A percentile compares a stretch with the other conserved stretches of the same genome.
These are phyloP conservation scores for Volvox africanus DNA, from an alignment of 139 green algal genomes.

Conservation along the genomic window DNA sequence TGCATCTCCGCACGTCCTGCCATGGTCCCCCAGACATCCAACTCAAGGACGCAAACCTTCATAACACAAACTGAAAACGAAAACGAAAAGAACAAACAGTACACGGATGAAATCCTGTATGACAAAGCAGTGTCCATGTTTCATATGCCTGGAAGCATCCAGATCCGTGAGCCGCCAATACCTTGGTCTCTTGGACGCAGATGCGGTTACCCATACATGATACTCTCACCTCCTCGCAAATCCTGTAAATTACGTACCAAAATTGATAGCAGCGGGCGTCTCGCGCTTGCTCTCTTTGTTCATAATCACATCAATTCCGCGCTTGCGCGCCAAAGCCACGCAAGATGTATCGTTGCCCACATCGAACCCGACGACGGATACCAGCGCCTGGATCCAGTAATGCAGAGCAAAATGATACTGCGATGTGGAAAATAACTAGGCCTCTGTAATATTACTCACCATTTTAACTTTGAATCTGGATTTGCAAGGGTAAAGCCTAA, in stretches of 20 bases:
- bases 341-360: slow-evolving; percentile 89
- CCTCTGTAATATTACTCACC: neutral
- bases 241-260: slow-evolving; percentile 64
- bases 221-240: neutral
- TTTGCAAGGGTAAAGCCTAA: neutral
- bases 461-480: neutral
- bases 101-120: too few species aligned
- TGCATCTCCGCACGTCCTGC: too few species aligned
- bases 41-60: too few species aligned
- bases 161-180: slow-evolving; percentile 36
- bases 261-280: slow-evolving; percentile 92
- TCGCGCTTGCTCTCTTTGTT: slow-evolving; percentile 97
- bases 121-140: neutral
- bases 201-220: neutral
- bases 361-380: slow-evolving; percentile 94
- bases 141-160: slow-evolving; percentile 23
- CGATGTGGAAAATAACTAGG: neutral
- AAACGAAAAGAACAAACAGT: too few species aligned
- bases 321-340: slow-evolving; percentile 91
- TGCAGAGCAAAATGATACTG: neutral
- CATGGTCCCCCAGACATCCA: too few species aligned
- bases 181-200: neutral
- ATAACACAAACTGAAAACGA: too few species aligned
- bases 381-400: neutral
- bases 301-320: slow-evolving; percentile 93